A percentile compares a stretch with the other conserved stretches of the same genome.
Evolutionary conservation across 768 basidiomycete genomes (phyloP).

Genomic region (Boletus fagicola): DNA sequence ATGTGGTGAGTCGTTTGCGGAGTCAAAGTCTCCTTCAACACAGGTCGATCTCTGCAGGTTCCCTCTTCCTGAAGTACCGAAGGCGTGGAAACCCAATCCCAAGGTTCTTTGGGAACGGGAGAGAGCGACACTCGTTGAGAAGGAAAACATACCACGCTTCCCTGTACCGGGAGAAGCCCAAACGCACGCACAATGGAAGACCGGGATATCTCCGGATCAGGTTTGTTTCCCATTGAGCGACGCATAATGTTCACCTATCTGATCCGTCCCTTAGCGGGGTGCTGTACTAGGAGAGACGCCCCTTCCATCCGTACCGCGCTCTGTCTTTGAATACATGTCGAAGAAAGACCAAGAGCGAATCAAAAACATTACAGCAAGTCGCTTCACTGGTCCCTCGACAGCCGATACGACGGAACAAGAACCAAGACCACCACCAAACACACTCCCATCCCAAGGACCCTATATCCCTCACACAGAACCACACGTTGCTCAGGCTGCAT

Average conservation of each 20-base stretch:
- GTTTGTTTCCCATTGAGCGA: constrained; percentile 40
- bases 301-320: constrained; percentile 65
- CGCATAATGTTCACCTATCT: not conserved
- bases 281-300: constrained; percentile 78
- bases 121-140: constrained; percentile 38
- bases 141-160: constrained; percentile 42
- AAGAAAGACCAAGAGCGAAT: constrained; percentile 88
- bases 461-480: constrained; percentile 65
- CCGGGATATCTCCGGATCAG: constrained; percentile 67
- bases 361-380: constrained; percentile 48
- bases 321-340: constrained; percentile 93
- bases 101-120: constrained; percentile 64
- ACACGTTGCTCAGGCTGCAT: constrained; percentile 79
- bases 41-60: constrained; percentile 53
- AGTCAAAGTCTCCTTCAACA: constrained; percentile 16
- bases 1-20: constrained; percentile 49
- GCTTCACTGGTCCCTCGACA: constrained; percentile 24
- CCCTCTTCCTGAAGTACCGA: constrained; percentile 75
- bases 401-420: constrained; percentile 27
- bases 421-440: constrained; percentile 16
- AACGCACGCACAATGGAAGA: constrained; percentile 53
- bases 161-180: constrained; percentile 25
- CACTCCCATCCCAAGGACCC: constrained; percentile 29
- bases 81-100: constrained; percentile 85
- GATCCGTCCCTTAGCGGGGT: constrained; percentile 61